Conservation (phyloP, 2,329 filamentous ascomycete genomes). For the Rhinocladiella mackenziei region DNA sequence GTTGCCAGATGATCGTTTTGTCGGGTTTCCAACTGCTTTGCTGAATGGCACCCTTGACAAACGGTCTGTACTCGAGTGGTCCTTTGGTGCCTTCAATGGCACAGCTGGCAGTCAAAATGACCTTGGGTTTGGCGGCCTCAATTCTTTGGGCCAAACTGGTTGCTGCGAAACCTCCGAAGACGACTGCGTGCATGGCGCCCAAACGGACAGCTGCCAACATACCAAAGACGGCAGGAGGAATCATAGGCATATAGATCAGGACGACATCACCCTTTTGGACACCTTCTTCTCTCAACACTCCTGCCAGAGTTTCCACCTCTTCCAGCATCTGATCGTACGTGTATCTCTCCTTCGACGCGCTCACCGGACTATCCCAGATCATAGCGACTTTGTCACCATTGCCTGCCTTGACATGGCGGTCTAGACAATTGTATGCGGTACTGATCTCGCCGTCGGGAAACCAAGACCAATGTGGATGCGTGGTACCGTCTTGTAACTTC, state of each 20-base stretch:
- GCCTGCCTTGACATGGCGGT: slow-evolving; percentile 80
- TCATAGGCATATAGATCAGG: slow-evolving; percentile 96
- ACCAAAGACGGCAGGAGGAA: slow-evolving; percentile 80
- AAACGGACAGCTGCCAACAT: slow-evolving; percentile 77
- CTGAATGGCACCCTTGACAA: slow-evolving; percentile 69
- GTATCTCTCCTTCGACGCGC: slow-evolving; percentile 63
- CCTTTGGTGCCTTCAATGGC: slow-evolving; percentile 84
- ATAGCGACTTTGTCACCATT: slow-evolving; percentile 70
- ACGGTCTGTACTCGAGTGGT: slow-evolving; percentile 69
- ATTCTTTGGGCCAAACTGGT: slow-evolving; percentile 81
- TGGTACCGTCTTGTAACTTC: slow-evolving; percentile 57
- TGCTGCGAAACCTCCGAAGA: slow-evolving; percentile 88
- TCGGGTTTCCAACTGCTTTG: slow-evolving; percentile 67
- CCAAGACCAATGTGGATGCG: slow-evolving; percentile 80
- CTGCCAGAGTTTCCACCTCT: slow-evolving; percentile 78
- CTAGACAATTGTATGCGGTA: slow-evolving; percentile 87
- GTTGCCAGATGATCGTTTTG: slow-evolving; percentile 77
- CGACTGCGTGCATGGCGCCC: slow-evolving; percentile 83
- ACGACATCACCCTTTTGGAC: slow-evolving; percentile 81
- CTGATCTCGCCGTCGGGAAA: slow-evolving; percentile 85
- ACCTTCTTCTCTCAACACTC: slow-evolving; percentile 75
- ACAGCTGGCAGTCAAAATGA: slow-evolving; percentile 83
- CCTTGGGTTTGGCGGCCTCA: slow-evolving; percentile 70
- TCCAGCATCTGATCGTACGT: slow-evolving; percentile 72
- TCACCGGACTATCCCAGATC: slow-evolving; percentile 84